These are phyloP conservation scores for Diplocarpon rosae DNA, from an alignment of 2,329 filamentous ascomycete species.

Conservation along the genomic window DNA sequence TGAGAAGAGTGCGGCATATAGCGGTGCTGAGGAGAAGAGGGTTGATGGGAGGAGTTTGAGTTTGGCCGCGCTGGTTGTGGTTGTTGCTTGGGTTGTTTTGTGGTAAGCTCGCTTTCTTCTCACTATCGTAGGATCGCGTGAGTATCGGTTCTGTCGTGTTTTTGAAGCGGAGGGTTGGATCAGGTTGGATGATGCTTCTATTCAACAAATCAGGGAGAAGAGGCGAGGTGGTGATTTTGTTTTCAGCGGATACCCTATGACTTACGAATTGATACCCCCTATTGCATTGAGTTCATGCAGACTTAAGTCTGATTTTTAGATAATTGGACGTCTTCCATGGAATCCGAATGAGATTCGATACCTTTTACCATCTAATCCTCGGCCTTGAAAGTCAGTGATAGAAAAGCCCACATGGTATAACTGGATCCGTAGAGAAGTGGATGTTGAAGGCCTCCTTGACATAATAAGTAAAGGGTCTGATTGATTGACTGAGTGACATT, in stretches of 20 bases:
- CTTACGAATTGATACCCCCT: conserved; percentile 4
- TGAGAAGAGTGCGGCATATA: conserved; percentile 7
- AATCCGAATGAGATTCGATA: not conserved
- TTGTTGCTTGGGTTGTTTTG: conserved; percentile 21
- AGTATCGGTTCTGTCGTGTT: not conserved
- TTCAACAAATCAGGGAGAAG: not conserved
- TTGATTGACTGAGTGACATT: too few relatives aligned
- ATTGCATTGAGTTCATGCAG: not conserved
- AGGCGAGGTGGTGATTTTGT: conserved; percentile 1
- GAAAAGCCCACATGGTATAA: not conserved
- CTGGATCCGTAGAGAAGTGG: not conserved
- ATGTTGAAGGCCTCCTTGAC: too few relatives aligned
- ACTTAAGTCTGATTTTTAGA: not conserved
- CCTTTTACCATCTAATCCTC: not conserved
- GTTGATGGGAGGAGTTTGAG: conserved; percentile 17
- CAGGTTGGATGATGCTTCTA: not conserved
- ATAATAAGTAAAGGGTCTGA: too few relatives aligned
- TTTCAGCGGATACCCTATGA: conserved; percentile 6
- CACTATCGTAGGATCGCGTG: not conserved
- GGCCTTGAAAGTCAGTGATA: not conserved
- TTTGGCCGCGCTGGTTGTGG: conserved; percentile 21
- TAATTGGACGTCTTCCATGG: not conserved
- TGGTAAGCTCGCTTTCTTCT: conserved; percentile 7
- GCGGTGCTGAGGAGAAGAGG: conserved; percentile 4
- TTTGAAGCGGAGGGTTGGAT: not conserved